These are phyloP conservation scores for Tetrapisispora namnaoensis DNA, from an alignment of 805 yeast genomes.

Conservation along the genomic window DNA sequence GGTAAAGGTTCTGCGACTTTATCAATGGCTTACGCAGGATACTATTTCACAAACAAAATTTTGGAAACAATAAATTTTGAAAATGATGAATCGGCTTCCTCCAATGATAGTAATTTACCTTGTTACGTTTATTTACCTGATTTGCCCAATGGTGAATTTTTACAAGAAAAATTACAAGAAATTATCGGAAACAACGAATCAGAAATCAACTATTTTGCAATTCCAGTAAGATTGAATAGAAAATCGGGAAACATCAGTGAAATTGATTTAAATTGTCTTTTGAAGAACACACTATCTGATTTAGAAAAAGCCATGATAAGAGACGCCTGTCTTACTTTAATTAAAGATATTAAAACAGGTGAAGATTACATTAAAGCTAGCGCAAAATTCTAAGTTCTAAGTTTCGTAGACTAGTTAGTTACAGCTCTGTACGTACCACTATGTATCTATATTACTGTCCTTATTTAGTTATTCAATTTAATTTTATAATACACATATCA, in stretches of 20 bases:
- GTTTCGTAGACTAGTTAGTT: too few relatives aligned
- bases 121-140: constrained; percentile 48
- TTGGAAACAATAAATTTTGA: constrained; percentile 32
- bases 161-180: constrained; percentile 28
- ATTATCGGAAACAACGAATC: constrained; percentile 1
- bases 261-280: constrained; percentile 38
- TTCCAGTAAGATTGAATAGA: constrained; percentile 47
- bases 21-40: constrained; percentile 83
- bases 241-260: constrained; percentile 39
- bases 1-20: constrained; percentile 81
- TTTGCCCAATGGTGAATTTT: constrained; percentile 37
- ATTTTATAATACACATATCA: too few relatives aligned
- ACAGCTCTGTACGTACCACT: too few relatives aligned
- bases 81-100: not conserved
- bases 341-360: constrained; percentile 51
- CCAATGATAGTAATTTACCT: constrained; percentile 34
- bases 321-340: constrained; percentile 45
- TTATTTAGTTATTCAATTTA: too few relatives aligned
- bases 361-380: constrained; percentile 33
- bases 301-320: constrained; percentile 44
- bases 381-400: constrained; percentile 11
- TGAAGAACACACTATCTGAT: constrained; percentile 33
- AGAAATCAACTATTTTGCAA: constrained; percentile 42
- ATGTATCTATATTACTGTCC: too few relatives aligned
- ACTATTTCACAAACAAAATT: constrained; percentile 59